Evolutionary conservation across 2,329 filamentous ascomycete genomes (phyloP), one percentile per base, ranked within the genome.

Genomic region (Clathrospora elynae): DNA sequence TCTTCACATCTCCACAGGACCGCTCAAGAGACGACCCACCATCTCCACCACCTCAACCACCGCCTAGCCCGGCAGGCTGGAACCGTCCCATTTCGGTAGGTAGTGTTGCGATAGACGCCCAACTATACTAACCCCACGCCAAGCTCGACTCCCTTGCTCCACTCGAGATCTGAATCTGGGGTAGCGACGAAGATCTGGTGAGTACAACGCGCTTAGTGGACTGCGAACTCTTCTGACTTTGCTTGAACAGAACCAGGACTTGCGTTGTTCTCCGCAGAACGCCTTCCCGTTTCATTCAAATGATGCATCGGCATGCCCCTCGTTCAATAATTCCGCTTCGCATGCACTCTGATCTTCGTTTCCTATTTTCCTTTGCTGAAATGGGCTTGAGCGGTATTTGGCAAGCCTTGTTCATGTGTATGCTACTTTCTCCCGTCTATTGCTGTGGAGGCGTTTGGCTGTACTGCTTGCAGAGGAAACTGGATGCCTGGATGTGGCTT

Each of bases 21-120:
- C 33, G 42, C 18, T 70, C 67, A 37, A 63, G 65, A 52, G 66
- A 67, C 14, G 70, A 72, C 25, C 66, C 70, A 7, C 70, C 68
- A 19, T 70, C 70, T 18, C 70, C 70, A 18, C 70, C 70, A 17
- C 67, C 68, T 20, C 68, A 70, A 44, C 70, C 68, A 10, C 70
- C 70, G 29, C 68, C 68, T 58, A 72, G 70, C 29, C 68, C 70
- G 30, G 53, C 55, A 26, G 54, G 58, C 28, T 69, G 67, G 66
- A 52, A 42, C 20, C 57, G 51, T 35, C 42, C 54, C 11, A 25
- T 51, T 12, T 35, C 45, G 22, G 53, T 61, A 47, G 23, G 56
- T 48, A 24, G 40, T 49, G 29, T 44, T 19, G 16, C 36, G 23
- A 33, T 19, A 32, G 35, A 46, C 26, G 29, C 37, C 34, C 31